A percentile compares a stretch with the other conserved stretches of the same genome.
These are phyloP conservation scores for Carpinus viminea DNA, from an alignment of 306 rosid genomes.

Conservation along the genomic window DNA sequence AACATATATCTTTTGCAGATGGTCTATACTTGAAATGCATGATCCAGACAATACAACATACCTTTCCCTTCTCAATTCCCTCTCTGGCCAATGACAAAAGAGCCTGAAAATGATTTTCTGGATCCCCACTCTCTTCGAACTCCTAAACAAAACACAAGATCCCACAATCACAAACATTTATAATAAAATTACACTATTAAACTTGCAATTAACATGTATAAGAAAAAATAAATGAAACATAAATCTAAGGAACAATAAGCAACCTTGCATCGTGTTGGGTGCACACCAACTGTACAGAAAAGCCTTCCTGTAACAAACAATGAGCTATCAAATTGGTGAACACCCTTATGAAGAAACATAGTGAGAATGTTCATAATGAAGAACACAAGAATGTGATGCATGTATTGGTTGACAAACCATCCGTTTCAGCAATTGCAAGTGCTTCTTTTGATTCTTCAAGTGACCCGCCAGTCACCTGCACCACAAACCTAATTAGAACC, in stretches of 20 bases:
- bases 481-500: slow-evolving; percentile 29
- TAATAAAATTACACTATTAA: slow-evolving; percentile 14
- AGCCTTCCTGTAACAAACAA: slow-evolving; percentile 65
- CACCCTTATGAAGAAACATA: slow-evolving; percentile 3
- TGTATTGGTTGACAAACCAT: slow-evolving; percentile 50
- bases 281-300: slow-evolving; percentile 95
- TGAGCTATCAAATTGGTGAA: slow-evolving; percentile 27
- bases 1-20: neutral
- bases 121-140: slow-evolving; percentile 88
- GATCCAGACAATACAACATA: slow-evolving; percentile 21
- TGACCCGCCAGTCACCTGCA: slow-evolving; percentile 96
- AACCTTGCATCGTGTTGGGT: slow-evolving; percentile 98
- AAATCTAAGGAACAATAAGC: slow-evolving; percentile 22
- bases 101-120: slow-evolving; percentile 83
- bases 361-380: slow-evolving; percentile 15
- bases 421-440: slow-evolving; percentile 83
- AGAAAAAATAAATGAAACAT: neutral
- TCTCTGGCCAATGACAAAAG: slow-evolving; percentile 83
- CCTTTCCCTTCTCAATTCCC: slow-evolving; percentile 96
- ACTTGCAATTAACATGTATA: too few species aligned
- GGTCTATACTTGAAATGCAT: neutral
- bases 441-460: slow-evolving; percentile 91
- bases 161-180: slow-evolving; percentile 33
- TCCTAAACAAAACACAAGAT: slow-evolving; percentile 54
- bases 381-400: neutral